Percentiles rank a stretch among this genome's conserved stretches.
These are phyloP conservation scores for Aspergillus olivimuriae DNA, from an alignment of 495 filamentous ascomycete genomes.

Conservation along the genomic window DNA sequence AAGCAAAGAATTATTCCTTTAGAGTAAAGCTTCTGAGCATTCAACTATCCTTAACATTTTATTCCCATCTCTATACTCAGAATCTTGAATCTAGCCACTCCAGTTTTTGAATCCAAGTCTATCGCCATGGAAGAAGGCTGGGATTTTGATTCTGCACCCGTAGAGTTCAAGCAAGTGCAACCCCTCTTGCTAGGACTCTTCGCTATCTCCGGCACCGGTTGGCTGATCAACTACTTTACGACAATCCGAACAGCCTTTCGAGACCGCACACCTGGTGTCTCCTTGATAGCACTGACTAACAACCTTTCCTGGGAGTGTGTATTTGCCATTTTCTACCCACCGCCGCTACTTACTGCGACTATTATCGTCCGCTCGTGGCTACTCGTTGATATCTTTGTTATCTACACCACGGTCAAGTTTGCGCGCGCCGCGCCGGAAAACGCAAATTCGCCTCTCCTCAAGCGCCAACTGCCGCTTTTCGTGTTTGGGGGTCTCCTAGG, in stretches of 20 bases:
- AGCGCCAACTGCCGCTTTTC: conserved; percentile 8
- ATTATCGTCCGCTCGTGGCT: conserved; percentile 7
- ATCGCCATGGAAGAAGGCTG: no score
- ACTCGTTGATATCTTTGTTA: conserved; percentile 11
- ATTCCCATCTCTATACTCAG: no score
- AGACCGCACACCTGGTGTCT: conserved; percentile 1
- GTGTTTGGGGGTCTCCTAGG: conserved; percentile 2
- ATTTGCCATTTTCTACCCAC: conserved; percentile 1
- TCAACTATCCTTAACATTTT: no score
- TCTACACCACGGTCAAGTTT: conserved; percentile 11
- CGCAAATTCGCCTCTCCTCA: conserved; percentile 8
- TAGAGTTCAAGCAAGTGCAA: no score
- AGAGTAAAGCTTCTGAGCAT: no score
- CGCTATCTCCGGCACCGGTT: background rate
- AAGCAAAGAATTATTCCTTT: no score
- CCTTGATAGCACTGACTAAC: conserved; percentile 1
- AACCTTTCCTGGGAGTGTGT: conserved; percentile 6
- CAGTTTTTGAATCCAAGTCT: no score
- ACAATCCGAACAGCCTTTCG: conserved; percentile 3
- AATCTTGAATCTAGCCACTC: no score
- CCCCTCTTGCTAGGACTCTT: no score
- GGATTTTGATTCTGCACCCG: no score
- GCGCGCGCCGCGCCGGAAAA: conserved; percentile 8
- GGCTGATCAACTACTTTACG: conserved; percentile 4
- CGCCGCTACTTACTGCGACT: background rate